Base-by-base conservation (phyloP, 2,329 filamentous ascomycete genomes). In the Alternaria consortialis region DNA sequence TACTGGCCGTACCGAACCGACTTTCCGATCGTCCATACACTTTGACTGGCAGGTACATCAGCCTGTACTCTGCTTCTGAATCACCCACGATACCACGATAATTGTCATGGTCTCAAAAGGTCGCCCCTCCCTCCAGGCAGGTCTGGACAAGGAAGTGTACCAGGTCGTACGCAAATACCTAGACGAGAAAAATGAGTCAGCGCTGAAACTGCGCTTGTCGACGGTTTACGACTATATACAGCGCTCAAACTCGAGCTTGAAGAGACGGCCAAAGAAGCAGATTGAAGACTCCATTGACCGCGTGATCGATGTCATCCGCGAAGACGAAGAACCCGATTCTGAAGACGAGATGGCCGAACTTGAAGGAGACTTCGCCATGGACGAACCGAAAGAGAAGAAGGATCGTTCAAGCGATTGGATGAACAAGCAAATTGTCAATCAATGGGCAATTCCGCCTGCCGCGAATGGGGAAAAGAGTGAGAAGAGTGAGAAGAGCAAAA, bases 241-340 rank as follows among this genome's bases (percentile, higher is more conserved):
- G 69, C 82, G 84, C 52, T 97, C 93, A 13, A 97, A 97, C 76
- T 97, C 93, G 0, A 93, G 91, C 54, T 80, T 98, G 23, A 92
- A 91, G 64, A 85, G 95, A 23, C 88, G 91, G 67, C 93, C 92
- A 39, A 97, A 95, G 78, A 90, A 89, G 62, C 84, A 90, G 0
- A 81, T 98, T 1, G 92, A 97, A 76, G 91, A 95, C 65, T 90
- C 91, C 36, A 92, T 98, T 65, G 93, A 97, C 63, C 85, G 92
- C 7, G 92, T 94, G 0, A 81, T 97, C 15, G 86, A 89, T 7
- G 87, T 93, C 17, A 83, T 94, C 5, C 90, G 89, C 56, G 82
- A 84, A 66, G 87, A 92, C 67, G 86, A 89, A 61, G 77, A 83
- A 13, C 85, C 83, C 29, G 47, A 66, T 23, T 65, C 66, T 15